phyloP scores from a whole-genome alignment of 2,329 filamentous ascomycete species.

The Fusarium tupiense region DNA sequence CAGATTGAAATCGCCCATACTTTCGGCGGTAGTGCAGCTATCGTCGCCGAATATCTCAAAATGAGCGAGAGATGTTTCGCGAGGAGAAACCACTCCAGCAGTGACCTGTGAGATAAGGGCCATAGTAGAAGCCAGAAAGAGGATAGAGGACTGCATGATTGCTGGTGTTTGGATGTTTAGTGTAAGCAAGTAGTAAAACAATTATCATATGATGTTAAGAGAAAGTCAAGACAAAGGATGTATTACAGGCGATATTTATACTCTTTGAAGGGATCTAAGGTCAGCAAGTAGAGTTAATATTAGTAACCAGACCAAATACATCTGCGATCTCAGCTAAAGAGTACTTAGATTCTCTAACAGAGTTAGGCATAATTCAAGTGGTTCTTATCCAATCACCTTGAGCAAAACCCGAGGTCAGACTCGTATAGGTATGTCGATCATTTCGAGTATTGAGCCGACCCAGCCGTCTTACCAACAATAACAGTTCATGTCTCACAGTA shows the following conservation, averaged over 20 bases:
- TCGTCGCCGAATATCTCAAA: background rate
- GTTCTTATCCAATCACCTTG: background rate
- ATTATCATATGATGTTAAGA: accelerated
- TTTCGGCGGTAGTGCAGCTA: background rate
- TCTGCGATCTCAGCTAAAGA: background rate
- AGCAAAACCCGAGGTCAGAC: background rate
- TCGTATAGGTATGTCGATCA: background rate
- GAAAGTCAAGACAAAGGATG: background rate
- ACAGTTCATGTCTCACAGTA: background rate
- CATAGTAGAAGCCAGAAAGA: background rate
- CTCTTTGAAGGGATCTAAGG: background rate
- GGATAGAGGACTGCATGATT: background rate
- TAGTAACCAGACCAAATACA: background rate
- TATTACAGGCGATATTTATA: background rate
- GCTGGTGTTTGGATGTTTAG: background rate
- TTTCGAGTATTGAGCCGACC: background rate
- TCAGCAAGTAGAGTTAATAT: background rate
- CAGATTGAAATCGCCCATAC: background rate
- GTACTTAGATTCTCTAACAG: background rate
- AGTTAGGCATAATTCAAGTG: background rate
- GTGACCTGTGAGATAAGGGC: background rate
- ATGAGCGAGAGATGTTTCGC: background rate
- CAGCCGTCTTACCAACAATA: background rate
- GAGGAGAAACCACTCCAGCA: background rate
- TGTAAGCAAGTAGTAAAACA: background rate